Evolutionary conservation across 2,329 filamentous ascomycete species (phyloP).

Genomic region (Alternaria angustiovoidea): DNA sequence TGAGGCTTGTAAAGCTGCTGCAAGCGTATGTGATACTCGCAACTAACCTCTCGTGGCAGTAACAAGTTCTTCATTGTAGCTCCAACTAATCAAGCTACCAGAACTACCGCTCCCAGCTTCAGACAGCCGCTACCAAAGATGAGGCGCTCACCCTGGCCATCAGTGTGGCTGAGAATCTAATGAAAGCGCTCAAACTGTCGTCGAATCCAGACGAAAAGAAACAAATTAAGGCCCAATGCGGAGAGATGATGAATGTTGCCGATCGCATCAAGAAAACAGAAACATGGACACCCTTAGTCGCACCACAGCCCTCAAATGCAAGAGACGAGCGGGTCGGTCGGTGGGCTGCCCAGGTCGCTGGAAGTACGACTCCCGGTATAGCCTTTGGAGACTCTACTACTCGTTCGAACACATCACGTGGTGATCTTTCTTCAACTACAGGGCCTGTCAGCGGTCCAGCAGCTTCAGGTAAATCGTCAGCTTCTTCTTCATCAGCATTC

Average conservation of each 20-base stretch:
- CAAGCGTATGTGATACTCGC: slow-evolving; percentile 44
- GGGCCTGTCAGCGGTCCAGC: slow-evolving; percentile 5
- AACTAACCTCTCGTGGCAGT: slow-evolving; percentile 10
- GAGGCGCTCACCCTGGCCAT: slow-evolving; percentile 80
- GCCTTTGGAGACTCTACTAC: slow-evolving; percentile 6
- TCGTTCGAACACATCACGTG: slow-evolving; percentile 16
- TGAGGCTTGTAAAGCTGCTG: slow-evolving; percentile 42
- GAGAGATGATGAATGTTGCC: slow-evolving; percentile 73
- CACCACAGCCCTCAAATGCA: slow-evolving; percentile 11
- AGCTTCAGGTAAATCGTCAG: slow-evolving; percentile 28
- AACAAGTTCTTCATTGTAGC: not conserved
- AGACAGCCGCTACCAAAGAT: slow-evolving; percentile 60
- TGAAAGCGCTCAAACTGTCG: slow-evolving; percentile 74
- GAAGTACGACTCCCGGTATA: slow-evolving; percentile 5
- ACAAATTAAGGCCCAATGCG: slow-evolving; percentile 73
- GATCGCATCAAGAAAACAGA: slow-evolving; percentile 73
- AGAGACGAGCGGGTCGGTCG: slow-evolving; percentile 28
- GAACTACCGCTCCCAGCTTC: slow-evolving; percentile 54
- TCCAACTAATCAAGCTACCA: slow-evolving; percentile 30
- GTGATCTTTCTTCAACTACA: slow-evolving; percentile 17
- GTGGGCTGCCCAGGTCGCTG: slow-evolving; percentile 35
- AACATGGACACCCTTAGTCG: slow-evolving; percentile 33
- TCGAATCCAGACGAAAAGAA: slow-evolving; percentile 68
- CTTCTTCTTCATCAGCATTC: slow-evolving; percentile 14
- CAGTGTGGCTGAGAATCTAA: slow-evolving; percentile 79